Percentiles rank a stretch among this genome's conserved stretches.
phyloP scores from a whole-genome alignment of 345 rosid genomes.

The Microcos paniculata region DNA sequence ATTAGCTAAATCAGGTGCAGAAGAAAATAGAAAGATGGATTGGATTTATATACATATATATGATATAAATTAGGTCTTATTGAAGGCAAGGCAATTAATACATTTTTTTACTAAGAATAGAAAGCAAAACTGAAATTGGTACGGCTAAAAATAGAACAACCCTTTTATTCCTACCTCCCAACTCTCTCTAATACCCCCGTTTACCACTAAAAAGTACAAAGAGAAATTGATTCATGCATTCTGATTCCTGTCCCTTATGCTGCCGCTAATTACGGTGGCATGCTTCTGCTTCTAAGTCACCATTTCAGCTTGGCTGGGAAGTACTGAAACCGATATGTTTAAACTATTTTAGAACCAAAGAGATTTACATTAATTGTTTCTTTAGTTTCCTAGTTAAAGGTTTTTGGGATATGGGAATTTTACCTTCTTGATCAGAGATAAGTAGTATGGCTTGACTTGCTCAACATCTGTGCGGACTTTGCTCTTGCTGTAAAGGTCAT shows the following conservation, averaged over 20 bases:
- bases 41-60: not conserved
- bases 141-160: not conserved
- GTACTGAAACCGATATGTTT: conserved; percentile 21
- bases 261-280: not conserved
- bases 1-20: not conserved
- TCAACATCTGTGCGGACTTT: conserved; percentile 52
- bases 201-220: not conserved
- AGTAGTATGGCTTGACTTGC: conserved; percentile 55
- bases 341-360: not conserved
- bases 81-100: not conserved
- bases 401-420: not conserved
- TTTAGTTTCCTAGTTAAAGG: not conserved
- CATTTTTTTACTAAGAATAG: not conserved
- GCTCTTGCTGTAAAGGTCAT: conserved; percentile 65
- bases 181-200: not conserved
- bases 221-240: not conserved
- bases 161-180: not conserved
- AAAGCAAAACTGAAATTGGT: not conserved
- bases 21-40: not conserved
- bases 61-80: not conserved
- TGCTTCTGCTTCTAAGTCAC: conserved; percentile 16
- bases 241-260: not conserved
- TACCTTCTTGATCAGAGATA: conserved; percentile 53
- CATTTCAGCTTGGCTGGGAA: conserved; percentile 40
- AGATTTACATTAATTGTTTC: too few relatives aligned